These are phyloP conservation scores for Sclerotinia subarctica DNA, from an alignment of 2,329 filamentous ascomycete species.

Conservation along the genomic window DNA sequence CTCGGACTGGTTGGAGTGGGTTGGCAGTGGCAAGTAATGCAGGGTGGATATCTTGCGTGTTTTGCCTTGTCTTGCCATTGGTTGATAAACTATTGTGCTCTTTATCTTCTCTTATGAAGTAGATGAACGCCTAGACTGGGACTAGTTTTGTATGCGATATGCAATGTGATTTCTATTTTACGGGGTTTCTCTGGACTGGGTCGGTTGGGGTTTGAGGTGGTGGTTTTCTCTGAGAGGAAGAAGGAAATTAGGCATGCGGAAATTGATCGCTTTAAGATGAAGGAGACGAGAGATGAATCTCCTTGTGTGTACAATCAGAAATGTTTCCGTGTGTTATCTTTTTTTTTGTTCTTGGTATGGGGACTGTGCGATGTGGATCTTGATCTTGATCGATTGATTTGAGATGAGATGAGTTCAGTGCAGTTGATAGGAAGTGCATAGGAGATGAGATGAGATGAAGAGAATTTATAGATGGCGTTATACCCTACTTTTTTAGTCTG, in stretches of 20 bases:
- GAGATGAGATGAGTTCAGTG: not conserved
- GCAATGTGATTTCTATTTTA: slow-evolving; percentile 4
- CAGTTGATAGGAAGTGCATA: slow-evolving; percentile 2
- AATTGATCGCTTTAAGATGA: not conserved
- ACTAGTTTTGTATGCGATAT: slow-evolving; percentile 12
- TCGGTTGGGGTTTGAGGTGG: not conserved
- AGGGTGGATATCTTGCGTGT: slow-evolving; percentile 9
- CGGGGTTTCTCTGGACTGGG: not conserved
- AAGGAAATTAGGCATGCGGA: not conserved
- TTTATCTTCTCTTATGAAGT: not conserved
- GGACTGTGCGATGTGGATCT: not conserved
- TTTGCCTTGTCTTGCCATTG: slow-evolving; percentile 7
- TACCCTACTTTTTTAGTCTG: slow-evolving; percentile 21
- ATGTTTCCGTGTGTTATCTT: slow-evolving; percentile 9
- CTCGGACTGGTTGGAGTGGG: not conserved
- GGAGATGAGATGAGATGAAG: not conserved
- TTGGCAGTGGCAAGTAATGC: slow-evolving; percentile 2
- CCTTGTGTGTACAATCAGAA: slow-evolving; percentile 20
- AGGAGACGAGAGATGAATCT: not conserved
- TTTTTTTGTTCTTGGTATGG: not conserved
- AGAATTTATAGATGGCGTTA: slow-evolving; percentile 29
- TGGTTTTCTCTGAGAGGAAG: slow-evolving; percentile 1
- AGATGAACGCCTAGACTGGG: slow-evolving; percentile 9
- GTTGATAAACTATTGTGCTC: slow-evolving; percentile 12
- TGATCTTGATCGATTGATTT: not conserved